Evolutionary conservation across 345 rosid species (phyloP), one percentile per base, ranked within the genome.

Genomic region (Conringia planisiliqua): DNA sequence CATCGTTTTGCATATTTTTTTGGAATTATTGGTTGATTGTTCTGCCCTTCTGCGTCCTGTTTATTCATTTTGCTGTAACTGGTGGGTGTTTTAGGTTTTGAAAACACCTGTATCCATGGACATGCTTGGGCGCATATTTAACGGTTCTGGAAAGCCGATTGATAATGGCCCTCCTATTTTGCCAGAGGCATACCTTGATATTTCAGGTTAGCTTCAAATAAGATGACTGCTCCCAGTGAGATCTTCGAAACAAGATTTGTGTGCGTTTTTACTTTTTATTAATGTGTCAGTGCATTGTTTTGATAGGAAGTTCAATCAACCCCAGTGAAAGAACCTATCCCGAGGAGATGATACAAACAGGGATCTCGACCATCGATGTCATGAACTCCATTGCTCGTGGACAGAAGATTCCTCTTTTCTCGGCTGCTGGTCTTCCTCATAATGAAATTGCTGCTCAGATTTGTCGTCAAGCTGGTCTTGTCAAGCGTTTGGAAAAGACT

Each of bases 341-440:
- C 17, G 97, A 94, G 78, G 98, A 94, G 82, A 94, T 94, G 97
- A 94, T 89, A 55, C 97, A 89, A 80, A 92, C 97, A 11, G 98
- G 98, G 60, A 94, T 94, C 78, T 94, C 98, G 33, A 94, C 98
- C 4, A 94, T 94, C 10, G 99, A 94, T 87, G 97, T 91, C 57
- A 91, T 94, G 97, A 91, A 94, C 70, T 94, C 98, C 59, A 91
- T 91, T 70, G 98, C 98, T 63, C 88, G 99, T 82, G 98, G 97
- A 79, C 97, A 94, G 73, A 94, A 94, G 78, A 94, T 94, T 67
- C 99, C 99, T 63, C 90, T 94, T 35, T 94, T 94, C 79, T 94
- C 97, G 72, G 99, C 97, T 83, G 97, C 97, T 70, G 97, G 99
- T 89, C 97, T 94, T 43, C 99, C 97, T 18, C 99, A 94, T 79